These are phyloP conservation scores for Alliaria petiolata DNA, from an alignment of 345 rosid species.

Conservation along the genomic window DNA sequence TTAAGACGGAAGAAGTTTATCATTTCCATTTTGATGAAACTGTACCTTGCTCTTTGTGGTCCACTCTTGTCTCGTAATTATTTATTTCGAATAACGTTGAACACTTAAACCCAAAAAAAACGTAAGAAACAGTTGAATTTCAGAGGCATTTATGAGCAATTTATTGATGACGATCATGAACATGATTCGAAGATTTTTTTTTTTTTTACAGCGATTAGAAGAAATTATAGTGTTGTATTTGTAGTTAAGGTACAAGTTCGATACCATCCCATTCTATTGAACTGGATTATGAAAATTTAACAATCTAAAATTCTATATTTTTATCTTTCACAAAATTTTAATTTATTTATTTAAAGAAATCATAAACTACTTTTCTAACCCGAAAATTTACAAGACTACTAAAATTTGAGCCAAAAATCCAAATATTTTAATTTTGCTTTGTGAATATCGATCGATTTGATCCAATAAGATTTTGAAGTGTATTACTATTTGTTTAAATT, in stretches of 20 bases:
- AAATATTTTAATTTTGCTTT: too few relatives aligned
- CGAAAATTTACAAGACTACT: too few relatives aligned
- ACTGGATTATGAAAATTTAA: neutral
- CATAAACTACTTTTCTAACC: too few relatives aligned
- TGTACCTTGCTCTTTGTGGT: slow-evolving; percentile 31
- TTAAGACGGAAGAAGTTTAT: slow-evolving; percentile 14
- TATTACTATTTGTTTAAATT: too few relatives aligned
- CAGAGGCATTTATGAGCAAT: slow-evolving; percentile 21
- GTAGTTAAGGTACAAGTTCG: neutral
- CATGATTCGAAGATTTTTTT: too few relatives aligned
- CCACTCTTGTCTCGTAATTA: slow-evolving; percentile 9
- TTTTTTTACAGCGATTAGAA: neutral
- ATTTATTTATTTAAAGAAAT: neutral
- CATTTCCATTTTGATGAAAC: slow-evolving; percentile 30
- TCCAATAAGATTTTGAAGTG: too few relatives aligned
- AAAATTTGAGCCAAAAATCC: too few relatives aligned
- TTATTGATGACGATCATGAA: neutral
- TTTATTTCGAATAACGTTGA: slow-evolving; percentile 20
- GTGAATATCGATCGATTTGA: too few relatives aligned
- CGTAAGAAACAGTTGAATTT: slow-evolving; percentile 5
- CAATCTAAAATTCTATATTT: neutral
- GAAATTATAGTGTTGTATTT: neutral
- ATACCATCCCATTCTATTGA: neutral
- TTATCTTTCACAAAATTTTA: neutral
- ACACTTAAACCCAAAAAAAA: slow-evolving; percentile 2